Evolutionary conservation across 1,284 basidiomycete genomes (phyloP).

Genomic region (Anthracocystis setariae): DNA sequence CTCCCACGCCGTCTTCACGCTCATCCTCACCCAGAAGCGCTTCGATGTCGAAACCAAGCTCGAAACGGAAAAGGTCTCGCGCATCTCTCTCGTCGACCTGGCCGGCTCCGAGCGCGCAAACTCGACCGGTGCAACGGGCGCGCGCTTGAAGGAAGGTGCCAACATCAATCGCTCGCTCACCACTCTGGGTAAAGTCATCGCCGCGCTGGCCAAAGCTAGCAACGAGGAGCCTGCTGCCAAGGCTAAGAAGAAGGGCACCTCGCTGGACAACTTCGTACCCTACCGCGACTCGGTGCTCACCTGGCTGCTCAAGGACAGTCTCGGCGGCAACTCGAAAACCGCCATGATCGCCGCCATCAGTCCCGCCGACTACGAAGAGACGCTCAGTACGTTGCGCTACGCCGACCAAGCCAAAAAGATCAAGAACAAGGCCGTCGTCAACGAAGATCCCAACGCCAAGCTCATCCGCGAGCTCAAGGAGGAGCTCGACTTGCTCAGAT

Average conservation of each 20-base stretch:
- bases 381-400: conserved; percentile 91
- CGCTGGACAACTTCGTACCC: conserved; percentile 60
- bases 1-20: conserved; percentile 64
- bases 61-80: conserved; percentile 62
- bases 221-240: conserved; percentile 44
- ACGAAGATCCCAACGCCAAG: conserved; percentile 98
- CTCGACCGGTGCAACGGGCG: conserved; percentile 66
- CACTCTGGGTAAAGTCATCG: conserved; percentile 61
- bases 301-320: conserved; percentile 69
- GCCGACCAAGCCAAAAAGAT: conserved; percentile 98
- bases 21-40: conserved; percentile 57
- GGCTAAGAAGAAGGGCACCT: conserved; percentile 41
- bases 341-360: conserved; percentile 89
- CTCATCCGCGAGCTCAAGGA: conserved; percentile 98
- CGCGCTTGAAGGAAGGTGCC: conserved; percentile 66
- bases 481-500: conserved; percentile 78
- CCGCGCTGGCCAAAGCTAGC: conserved; percentile 58
- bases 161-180: conserved; percentile 64
- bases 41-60: conserved; percentile 56
- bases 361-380: conserved; percentile 97
- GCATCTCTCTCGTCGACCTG: conserved; percentile 63
- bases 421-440: conserved; percentile 98
- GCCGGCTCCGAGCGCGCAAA: conserved; percentile 66
- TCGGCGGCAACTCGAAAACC: conserved; percentile 68
- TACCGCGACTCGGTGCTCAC: conserved; percentile 64